A percentile compares a stretch with the other conserved stretches of the same genome.
Conservation (phyloP, 1,284 basidiomycete genomes). For the Naganishia liquefaciens region DNA sequence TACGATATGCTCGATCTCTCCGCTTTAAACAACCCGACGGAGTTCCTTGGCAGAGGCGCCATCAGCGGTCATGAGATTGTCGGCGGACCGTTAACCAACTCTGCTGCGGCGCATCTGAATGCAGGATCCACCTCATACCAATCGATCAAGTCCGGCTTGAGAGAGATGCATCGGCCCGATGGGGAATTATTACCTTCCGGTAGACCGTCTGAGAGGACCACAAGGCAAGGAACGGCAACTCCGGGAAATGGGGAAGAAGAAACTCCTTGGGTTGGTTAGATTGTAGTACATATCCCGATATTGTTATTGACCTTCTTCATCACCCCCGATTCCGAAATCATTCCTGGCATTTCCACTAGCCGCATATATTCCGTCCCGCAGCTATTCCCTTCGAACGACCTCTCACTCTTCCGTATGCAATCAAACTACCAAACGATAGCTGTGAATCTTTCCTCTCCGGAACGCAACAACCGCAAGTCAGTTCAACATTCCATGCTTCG, state of each 20-base stretch:
- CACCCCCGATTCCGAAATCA: not conserved
- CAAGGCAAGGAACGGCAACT: slow-evolving; percentile 15
- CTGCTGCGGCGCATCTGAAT: not conserved
- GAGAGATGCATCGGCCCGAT: not conserved
- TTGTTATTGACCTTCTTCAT: not conserved
- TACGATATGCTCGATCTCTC: slow-evolving; percentile 44
- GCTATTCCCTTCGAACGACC: slow-evolving; percentile 11
- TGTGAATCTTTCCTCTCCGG: slow-evolving; percentile 3
- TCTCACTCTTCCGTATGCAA: slow-evolving; percentile 13
- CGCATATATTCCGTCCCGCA: slow-evolving; percentile 12
- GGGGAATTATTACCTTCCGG: not conserved
- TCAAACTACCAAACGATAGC: not conserved
- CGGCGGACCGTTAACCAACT: not conserved
- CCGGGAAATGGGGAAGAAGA: slow-evolving; percentile 34
- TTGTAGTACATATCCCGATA: not conserved
- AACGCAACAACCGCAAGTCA: slow-evolving; percentile 28
- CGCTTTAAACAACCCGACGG: slow-evolving; percentile 37
- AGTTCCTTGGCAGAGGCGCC: not conserved
- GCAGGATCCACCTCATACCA: not conserved
- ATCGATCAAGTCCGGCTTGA: not conserved
- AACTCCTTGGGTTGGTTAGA: slow-evolving; percentile 42
- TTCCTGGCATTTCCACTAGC: not conserved
- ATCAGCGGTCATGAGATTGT: slow-evolving; percentile 9
- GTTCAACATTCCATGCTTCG: slow-evolving; percentile 40
- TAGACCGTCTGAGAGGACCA: slow-evolving; percentile 9